Conservation (phyloP, 1,284 basidiomycete genomes). For the Ceratobasidium sp. region DNA sequence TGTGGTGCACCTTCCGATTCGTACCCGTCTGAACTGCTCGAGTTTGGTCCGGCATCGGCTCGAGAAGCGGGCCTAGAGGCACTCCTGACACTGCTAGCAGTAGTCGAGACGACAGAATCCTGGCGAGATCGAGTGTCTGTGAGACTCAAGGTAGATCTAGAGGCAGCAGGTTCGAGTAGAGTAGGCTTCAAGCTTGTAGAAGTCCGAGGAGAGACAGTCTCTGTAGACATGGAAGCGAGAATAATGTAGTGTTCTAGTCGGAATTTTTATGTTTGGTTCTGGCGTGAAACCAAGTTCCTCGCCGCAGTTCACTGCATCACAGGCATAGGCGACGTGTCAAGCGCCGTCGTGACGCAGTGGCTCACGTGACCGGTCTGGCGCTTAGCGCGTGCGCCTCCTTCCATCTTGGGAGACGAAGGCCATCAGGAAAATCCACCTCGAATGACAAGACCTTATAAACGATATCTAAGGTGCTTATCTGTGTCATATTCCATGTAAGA, state of each 20-base stretch:
- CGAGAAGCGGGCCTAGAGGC: conserved; percentile 15
- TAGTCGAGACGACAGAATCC: conserved; percentile 17
- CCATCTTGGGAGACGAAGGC: neutral
- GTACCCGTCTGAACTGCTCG: conserved; percentile 49
- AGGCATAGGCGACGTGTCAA: conserved; percentile 33
- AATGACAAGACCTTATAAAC: too few species aligned
- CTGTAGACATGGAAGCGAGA: conserved; percentile 19
- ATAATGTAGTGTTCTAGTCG: neutral
- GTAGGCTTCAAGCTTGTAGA: neutral
- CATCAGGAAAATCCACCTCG: too few species aligned
- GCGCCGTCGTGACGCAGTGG: conserved; percentile 23
- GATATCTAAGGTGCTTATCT: too few species aligned
- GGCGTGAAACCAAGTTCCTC: neutral
- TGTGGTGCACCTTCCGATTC: conserved; percentile 54
- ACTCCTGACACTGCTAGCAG: conserved; percentile 18
- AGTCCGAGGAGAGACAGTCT: conserved; percentile 22
- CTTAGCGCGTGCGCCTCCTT: neutral
- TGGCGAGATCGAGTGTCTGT: conserved; percentile 24
- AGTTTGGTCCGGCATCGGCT: neutral
- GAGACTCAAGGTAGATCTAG: conserved; percentile 28
- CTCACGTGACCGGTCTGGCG: conserved; percentile 8
- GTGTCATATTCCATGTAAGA: too few species aligned
- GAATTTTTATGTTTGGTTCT: neutral
- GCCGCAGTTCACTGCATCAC: conserved; percentile 19
- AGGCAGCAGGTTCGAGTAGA: conserved; percentile 15